Percentiles rank a stretch among this genome's conserved stretches.
phyloP scores from a whole-genome alignment of 805 yeast genomes.

The Saccharomycopsis fibuligera region DNA sequence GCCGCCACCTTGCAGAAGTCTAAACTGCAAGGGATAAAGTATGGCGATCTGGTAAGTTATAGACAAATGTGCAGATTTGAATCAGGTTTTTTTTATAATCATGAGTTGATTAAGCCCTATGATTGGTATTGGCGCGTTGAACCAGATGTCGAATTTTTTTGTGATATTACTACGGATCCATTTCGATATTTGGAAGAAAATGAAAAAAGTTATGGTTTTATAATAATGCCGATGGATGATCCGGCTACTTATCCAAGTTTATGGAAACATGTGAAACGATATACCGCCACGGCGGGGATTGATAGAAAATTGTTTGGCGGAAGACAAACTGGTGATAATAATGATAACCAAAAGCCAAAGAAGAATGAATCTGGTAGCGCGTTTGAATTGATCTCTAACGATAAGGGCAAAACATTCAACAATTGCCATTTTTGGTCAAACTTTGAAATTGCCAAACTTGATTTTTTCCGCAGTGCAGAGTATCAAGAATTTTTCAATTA shows the following conservation, averaged over 20 bases:
- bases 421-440: conserved; percentile 62
- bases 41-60: conserved; percentile 47
- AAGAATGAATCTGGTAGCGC: conserved; percentile 42
- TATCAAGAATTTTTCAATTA: conserved; percentile 39
- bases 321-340: too few relatives aligned
- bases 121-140: conserved; percentile 58
- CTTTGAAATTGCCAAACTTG: conserved; percentile 48
- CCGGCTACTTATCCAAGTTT: conserved; percentile 45
- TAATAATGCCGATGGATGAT: conserved; percentile 42
- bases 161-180: conserved; percentile 53
- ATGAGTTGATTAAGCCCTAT: conserved; percentile 38
- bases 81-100: conserved; percentile 52
- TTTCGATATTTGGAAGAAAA: conserved; percentile 36
- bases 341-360: conserved; percentile 44
- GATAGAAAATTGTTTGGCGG: too few relatives aligned
- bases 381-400: conserved; percentile 36
- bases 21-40: conserved; percentile 29
- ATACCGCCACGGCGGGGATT: conserved; percentile 38
- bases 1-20: conserved; percentile 32
- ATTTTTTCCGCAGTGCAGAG: conserved; percentile 41
- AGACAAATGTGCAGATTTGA: conserved; percentile 70
- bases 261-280: conserved; percentile 42
- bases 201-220: conserved; percentile 45
- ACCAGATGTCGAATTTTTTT: conserved; percentile 48
- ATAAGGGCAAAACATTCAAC: conserved; percentile 42